Evolutionary conservation across 148 eudicot genomes (phyloP), one percentile per base, ranked within the genome.

Genomic region (Chenopodium formosanum): DNA sequence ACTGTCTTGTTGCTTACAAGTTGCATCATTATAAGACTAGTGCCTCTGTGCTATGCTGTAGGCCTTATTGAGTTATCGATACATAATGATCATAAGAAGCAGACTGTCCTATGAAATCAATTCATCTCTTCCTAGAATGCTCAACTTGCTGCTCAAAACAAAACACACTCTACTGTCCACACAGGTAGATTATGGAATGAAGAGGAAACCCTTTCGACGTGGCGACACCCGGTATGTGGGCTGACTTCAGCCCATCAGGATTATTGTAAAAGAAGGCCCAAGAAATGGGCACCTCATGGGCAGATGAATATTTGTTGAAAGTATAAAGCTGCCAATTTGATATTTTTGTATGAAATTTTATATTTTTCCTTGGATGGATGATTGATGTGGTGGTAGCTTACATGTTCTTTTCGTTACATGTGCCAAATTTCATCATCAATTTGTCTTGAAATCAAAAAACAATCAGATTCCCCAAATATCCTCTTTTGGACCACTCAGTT

Each of bases 371-470:
- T 27, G 70, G 32, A 29, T 67, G 70, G 31, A 3, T 67, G 70
- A 67, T 58, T 64, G 73, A 32, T 66, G 31, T 74, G 50, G 7
- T 68, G 69, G 58, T 71, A 82, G 27, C 67, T 71, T 72, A 62
- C 73, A 77, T 73, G 77, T 66, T 65, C 69, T 44, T 69, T 82
- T 76, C 75, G 79, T 68, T 29, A 72, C 78, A 78, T 78, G 81
- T 83, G 85, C 81, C 72, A 32, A 62, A 70, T 47, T 62, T 34
- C 77, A 34, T 65, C 74, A 53, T 78, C 78, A 66, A 34, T 11
- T 82, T 72, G 77, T 78, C 78, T 78, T 64, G 84, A 78, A 73
- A 70, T 75, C 52, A 76, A 29, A 69, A 78, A 83, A 9, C 12
- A 63, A 37, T 31, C 34, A 7, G 78, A 31, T 62, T 37, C 10